Percentiles rank a stretch among this genome's conserved stretches.
These are phyloP conservation scores for Arthrobotrys sinensis DNA, from an alignment of 2,329 filamentous ascomycete genomes.

Conservation along the genomic window DNA sequence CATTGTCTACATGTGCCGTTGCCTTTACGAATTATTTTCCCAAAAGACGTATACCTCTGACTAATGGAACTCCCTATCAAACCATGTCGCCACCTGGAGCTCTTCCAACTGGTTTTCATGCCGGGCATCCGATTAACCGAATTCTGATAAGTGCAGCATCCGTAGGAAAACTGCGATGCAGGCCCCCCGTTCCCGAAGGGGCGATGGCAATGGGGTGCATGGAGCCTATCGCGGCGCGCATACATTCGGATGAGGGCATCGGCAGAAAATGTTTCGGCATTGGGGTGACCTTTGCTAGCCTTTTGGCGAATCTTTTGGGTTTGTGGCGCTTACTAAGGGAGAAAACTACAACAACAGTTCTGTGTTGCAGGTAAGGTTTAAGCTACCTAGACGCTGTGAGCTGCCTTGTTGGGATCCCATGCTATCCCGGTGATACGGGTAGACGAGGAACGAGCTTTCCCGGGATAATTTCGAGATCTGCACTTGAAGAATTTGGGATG, in stretches of 20 bases:
- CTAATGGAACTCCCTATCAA: conserved; percentile 38
- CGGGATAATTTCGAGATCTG: conserved; percentile 6
- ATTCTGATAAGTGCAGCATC: conserved; percentile 10
- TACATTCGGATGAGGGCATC: conserved; percentile 52
- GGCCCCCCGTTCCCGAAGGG: neutral
- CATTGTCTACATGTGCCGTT: neutral
- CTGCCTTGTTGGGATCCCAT: conserved; percentile 4
- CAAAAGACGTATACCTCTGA: conserved; percentile 15
- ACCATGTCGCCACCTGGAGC: conserved; percentile 40
- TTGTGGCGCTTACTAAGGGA: neutral
- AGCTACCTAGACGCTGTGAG: neutral
- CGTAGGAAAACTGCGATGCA: neutral
- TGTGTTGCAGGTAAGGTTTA: conserved; percentile 24
- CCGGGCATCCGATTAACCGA: conserved; percentile 47
- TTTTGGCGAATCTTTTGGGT: neutral
- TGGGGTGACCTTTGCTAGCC: conserved; percentile 15
- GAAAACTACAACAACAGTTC: conserved; percentile 32
- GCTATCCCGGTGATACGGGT: neutral
- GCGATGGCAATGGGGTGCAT: neutral
- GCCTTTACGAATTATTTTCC: neutral
- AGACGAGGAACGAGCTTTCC: conserved; percentile 7
- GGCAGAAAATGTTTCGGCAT: conserved; percentile 43
- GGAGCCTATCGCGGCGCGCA: conserved; percentile 5
- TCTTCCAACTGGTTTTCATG: conserved; percentile 41
- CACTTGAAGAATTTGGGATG: neutral